Conservation (phyloP, 2,329 filamentous ascomycete species). For the Lanzia echinophila region DNA sequence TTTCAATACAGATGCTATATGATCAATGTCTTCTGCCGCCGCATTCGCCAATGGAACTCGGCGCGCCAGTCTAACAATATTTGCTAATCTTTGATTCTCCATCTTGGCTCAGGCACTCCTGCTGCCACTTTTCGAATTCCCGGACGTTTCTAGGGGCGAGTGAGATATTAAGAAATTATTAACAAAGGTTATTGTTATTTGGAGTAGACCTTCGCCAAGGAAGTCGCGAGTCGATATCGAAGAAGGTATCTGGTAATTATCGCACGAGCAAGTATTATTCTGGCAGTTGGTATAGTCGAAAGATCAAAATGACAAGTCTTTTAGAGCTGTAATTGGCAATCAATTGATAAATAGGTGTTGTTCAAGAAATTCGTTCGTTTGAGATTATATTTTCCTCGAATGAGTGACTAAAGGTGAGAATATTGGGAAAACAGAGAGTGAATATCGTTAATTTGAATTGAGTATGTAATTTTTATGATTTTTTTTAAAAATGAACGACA, state of each 20-base stretch:
- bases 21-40: conserved; percentile 15
- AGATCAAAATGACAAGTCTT: too few relatives aligned
- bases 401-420: conserved; percentile 31
- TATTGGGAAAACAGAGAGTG: conserved; percentile 22
- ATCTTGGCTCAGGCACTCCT: conserved; percentile 13
- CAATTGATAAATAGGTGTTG: not conserved
- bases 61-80: conserved; percentile 25
- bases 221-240: conserved; percentile 14
- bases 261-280: too few relatives aligned
- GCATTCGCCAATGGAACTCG: conserved; percentile 17
- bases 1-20: conserved; percentile 22
- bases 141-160: not conserved
- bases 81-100: conserved; percentile 19
- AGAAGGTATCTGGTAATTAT: not conserved
- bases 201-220: conserved; percentile 7
- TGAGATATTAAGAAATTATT: conserved; percentile 2
- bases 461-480: not conserved
- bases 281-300: too few relatives aligned
- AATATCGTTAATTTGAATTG: not conserved
- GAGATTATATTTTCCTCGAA: conserved; percentile 13
- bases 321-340: not conserved
- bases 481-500: conserved; percentile 44
- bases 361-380: not conserved
- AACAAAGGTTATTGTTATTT: not conserved
- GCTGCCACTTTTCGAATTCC: conserved; percentile 5